Percentiles rank a stretch among this genome's conserved stretches.
These are phyloP conservation scores for Calonectria hongkongensis DNA, from an alignment of 2,329 filamentous ascomycete species.

Conservation along the genomic window DNA sequence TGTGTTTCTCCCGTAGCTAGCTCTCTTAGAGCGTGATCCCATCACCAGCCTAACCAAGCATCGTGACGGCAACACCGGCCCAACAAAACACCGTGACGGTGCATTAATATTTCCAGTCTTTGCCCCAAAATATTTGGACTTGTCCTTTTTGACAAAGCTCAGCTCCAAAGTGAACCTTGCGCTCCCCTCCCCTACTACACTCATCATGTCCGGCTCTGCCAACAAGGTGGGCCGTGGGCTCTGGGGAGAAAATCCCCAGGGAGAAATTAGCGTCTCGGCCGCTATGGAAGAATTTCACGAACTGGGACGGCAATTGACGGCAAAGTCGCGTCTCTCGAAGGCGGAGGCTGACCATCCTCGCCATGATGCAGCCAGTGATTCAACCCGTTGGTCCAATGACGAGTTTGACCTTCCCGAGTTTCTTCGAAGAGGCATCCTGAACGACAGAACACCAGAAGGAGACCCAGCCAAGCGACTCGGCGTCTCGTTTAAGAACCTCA, in stretches of 20 bases:
- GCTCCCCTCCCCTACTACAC: neutral
- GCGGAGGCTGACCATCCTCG: conserved; percentile 20
- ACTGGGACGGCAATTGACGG: conserved; percentile 25
- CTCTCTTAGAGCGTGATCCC: neutral
- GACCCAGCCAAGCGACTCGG: conserved; percentile 66
- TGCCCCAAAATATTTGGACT: neutral
- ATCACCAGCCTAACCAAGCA: too few relatives aligned
- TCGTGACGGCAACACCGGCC: neutral
- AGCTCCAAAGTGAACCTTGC: neutral
- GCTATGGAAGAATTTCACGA: conserved; percentile 36
- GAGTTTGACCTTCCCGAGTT: conserved; percentile 35
- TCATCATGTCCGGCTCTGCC: conserved; percentile 7
- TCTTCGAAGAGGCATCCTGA: conserved; percentile 31
- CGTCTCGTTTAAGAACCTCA: conserved; percentile 83
- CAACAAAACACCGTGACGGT: neutral
- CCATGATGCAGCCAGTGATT: conserved; percentile 27
- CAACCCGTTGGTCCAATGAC: conserved; percentile 28
- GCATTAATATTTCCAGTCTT: neutral
- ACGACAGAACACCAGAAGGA: conserved; percentile 25
- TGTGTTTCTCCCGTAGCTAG: neutral
- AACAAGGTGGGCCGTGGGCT: conserved; percentile 19
- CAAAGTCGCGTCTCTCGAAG: conserved; percentile 22
- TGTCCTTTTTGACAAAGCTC: neutral
- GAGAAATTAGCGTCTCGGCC: conserved; percentile 29
- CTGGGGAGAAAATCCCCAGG: conserved; percentile 33